Evolutionary conservation across 495 filamentous ascomycete species (phyloP).

Genomic region (Tuber borchii): DNA sequence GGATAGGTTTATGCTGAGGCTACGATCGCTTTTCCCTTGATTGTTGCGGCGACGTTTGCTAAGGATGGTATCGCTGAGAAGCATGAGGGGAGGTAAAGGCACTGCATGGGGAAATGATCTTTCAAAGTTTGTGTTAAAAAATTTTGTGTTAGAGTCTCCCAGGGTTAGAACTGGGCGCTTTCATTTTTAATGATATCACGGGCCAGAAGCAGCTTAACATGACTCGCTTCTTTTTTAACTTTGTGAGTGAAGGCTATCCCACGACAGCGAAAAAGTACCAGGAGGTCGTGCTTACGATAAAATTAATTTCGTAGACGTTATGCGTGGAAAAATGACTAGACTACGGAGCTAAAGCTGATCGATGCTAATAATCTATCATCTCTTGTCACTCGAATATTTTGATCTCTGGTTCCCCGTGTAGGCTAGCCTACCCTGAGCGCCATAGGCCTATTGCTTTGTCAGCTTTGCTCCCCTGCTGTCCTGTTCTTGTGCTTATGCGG

Average conservation of each 20-base stretch:
- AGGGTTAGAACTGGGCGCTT: background rate
- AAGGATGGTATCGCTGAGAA: background rate
- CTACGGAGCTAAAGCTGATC: background rate
- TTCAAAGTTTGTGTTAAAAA: background rate
- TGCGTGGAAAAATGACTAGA: background rate
- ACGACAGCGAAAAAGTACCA: background rate
- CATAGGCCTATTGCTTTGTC: background rate
- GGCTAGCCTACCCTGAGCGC: background rate
- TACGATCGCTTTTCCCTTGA: slow-evolving; percentile 84
- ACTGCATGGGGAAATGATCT: background rate
- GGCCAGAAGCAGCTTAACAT: background rate
- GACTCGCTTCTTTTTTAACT: background rate
- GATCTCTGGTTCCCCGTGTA: background rate
- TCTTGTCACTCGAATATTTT: background rate
- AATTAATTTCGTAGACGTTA: background rate
- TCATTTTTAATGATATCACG: background rate
- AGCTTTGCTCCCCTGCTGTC: background rate
- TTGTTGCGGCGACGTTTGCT: slow-evolving; percentile 77
- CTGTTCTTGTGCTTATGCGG: background rate
- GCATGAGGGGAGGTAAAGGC: background rate
- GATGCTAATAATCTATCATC: background rate
- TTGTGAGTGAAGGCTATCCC: background rate
- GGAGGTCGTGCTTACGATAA: background rate
- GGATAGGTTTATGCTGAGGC: slow-evolving; percentile 79
- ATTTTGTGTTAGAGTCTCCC: background rate